Evolutionary conservation across 2,329 filamentous ascomycete species (phyloP).

Genomic region (Rutstroemia sp.): DNA sequence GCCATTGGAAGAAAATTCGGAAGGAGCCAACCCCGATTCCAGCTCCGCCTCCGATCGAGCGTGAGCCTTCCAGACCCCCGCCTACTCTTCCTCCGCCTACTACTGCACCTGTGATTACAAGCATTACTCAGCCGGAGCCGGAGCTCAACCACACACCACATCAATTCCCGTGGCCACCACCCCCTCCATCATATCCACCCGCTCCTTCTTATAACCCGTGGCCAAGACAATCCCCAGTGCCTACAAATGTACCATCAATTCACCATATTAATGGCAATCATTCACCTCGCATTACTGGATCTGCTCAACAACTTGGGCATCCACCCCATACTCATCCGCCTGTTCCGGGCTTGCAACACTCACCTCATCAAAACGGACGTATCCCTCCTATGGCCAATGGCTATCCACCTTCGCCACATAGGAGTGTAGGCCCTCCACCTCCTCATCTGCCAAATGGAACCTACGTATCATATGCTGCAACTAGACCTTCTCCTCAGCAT

Average conservation of each 20-base stretch:
- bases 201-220: conserved; percentile 39
- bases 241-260: conserved; percentile 35
- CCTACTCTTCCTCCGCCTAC: conserved; percentile 22
- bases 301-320: conserved; percentile 16
- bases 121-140: conserved; percentile 26
- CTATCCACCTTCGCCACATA: conserved; percentile 30
- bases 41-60: conserved; percentile 9
- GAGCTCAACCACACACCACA: conserved; percentile 15
- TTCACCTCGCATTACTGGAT: conserved; percentile 27
- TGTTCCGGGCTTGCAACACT: conserved; percentile 28
- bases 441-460: conserved; percentile 24
- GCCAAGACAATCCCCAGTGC: conserved; percentile 43
- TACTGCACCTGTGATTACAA: conserved; percentile 15
- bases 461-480: conserved; percentile 23
- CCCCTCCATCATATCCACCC: conserved; percentile 35
- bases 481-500: conserved; percentile 30
- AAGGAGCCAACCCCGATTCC: conserved; percentile 21
- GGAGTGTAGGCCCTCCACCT: conserved; percentile 15
- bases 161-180: conserved; percentile 26
- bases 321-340: conserved; percentile 20
- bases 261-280: conserved; percentile 42
- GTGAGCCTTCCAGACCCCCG: conserved; percentile 17
- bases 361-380: conserved; percentile 38
- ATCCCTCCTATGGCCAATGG: conserved; percentile 38
- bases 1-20: conserved; percentile 44